These are phyloP conservation scores for Ustilago nuda DNA, from an alignment of 1,284 basidiomycete species.

Conservation along the genomic window DNA sequence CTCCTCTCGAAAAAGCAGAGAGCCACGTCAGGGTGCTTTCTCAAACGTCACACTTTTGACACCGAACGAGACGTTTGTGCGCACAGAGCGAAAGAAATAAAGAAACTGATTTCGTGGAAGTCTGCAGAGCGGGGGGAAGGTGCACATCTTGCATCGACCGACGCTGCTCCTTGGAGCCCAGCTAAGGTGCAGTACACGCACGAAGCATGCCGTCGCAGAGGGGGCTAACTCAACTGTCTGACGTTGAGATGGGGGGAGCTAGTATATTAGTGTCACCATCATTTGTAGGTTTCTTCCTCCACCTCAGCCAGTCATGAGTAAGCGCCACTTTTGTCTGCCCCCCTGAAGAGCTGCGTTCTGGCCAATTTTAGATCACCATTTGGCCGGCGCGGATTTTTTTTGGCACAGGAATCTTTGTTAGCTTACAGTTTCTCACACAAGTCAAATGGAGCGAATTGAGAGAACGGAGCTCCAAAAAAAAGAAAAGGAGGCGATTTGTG, in stretches of 20 bases:
- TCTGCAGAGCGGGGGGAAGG: constrained; percentile 15
- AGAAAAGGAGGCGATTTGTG: constrained; percentile 4
- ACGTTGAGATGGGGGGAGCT: too few relatives aligned
- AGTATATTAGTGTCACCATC: background rate
- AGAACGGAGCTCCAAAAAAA: background rate
- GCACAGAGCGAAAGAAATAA: background rate
- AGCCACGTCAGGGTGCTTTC: background rate
- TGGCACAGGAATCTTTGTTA: background rate
- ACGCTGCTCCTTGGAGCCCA: background rate
- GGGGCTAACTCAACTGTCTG: too few relatives aligned
- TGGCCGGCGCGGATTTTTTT: constrained; percentile 2
- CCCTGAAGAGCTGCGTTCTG: constrained; percentile 1
- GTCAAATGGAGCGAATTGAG: background rate
- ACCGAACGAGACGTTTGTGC: background rate
- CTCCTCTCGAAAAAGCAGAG: background rate
- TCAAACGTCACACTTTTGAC: background rate
- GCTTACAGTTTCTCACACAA: background rate
- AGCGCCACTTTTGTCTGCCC: background rate
- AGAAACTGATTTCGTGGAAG: background rate
- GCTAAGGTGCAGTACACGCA: background rate
- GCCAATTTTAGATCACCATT: background rate
- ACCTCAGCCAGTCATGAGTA: background rate
- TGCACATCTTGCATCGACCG: background rate
- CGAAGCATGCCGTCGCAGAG: too few relatives aligned
- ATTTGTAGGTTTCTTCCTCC: background rate